Evolutionary conservation across 2,329 filamentous ascomycete genomes (phyloP), one percentile per base, ranked within the genome.

Genomic region (Dactylellina parvicollis): DNA sequence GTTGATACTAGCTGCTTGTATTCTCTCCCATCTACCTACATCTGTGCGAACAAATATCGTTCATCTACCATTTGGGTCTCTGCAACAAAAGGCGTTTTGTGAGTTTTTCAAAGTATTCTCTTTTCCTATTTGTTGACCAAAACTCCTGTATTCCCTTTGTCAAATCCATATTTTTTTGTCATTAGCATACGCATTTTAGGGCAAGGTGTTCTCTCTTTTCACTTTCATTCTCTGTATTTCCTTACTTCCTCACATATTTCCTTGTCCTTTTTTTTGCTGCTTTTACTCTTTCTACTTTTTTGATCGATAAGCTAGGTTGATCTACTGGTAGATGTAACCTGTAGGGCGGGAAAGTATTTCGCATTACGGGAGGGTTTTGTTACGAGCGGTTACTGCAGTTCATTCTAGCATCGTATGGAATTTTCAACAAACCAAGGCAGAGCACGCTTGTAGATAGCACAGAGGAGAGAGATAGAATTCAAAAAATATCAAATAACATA

Each of bases 301-400:
- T 28, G 20, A 30, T 55, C 34, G 49, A 55, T 26, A 7, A 38
- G 47, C 18, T 14, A 18, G 36, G 42, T 49, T 18, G 7, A 55
- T 70, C 56, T 60, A 42, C 65, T 70, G 65, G 65, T 70, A 55
- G 46, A 70, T 55, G 47, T 46, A 38, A 28, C 38, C 38, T 34
- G 22, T 56, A 26, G 20, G 38, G 42, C 18, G 36, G 44, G 24
- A 30, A 16, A 22, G 9, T 38, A 12, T 28, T 49, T 44, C 8
- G 22, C 22, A 55, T 30, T 20, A n/a, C n/a, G n/a, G n/a, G n/a
- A n/a, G n/a, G n/a, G n/a, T n/a, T n/a, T n/a, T n/a, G n/a, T n/a
- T n/a, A n/a, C 34, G 34, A n/a, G 3, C 4, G 34, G 4, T 38
- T 38, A 14, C 16, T 24, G 28, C n/a, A 60, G 28, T 34, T 12